A percentile compares a stretch with the other conserved stretches of the same genome.
Evolutionary conservation across 805 yeast genomes (phyloP).

Genomic region (Spathaspora boniae): DNA sequence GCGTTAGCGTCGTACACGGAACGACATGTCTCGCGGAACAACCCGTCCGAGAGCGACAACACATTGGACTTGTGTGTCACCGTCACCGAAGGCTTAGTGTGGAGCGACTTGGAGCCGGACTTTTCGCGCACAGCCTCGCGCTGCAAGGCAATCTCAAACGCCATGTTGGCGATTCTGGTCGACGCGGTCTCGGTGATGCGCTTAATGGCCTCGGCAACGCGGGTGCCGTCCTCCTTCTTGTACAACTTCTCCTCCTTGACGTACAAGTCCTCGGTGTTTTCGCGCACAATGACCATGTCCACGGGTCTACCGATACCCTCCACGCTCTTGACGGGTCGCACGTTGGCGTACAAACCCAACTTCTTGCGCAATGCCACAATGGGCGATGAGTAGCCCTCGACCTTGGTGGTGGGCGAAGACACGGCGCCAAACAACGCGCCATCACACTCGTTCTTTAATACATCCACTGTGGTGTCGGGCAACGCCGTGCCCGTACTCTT

Average conservation of each 20-base stretch:
- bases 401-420: slow-evolving; percentile 89
- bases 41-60: slow-evolving; percentile 86
- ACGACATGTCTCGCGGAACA: slow-evolving; percentile 86
- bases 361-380: slow-evolving; percentile 98
- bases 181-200: slow-evolving; percentile 90
- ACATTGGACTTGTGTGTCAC: slow-evolving; percentile 97
- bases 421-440: slow-evolving; percentile 99
- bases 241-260: slow-evolving; percentile 86
- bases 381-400: slow-evolving; percentile 96
- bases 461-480: slow-evolving; percentile 86
- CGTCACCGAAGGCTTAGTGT: slow-evolving; percentile 63
- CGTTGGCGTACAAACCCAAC: slow-evolving; percentile 92
- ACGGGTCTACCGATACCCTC: slow-evolving; percentile 83
- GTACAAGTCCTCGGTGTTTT: slow-evolving; percentile 96
- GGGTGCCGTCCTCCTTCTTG: slow-evolving; percentile 74
- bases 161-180: slow-evolving; percentile 81
- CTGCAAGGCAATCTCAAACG: slow-evolving; percentile 88
- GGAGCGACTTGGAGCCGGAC: slow-evolving; percentile 34
- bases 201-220: slow-evolving; percentile 96
- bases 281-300: slow-evolving; percentile 97
- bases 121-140: slow-evolving; percentile 75
- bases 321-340: slow-evolving; percentile 95
- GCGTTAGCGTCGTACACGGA: slow-evolving; percentile 55
- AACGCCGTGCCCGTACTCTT: slow-evolving; percentile 93
- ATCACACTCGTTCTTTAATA: slow-evolving; percentile 77